phyloP scores from a whole-genome alignment of 2,329 filamentous ascomycete species.

The Nothomitra cinnamomea region DNA sequence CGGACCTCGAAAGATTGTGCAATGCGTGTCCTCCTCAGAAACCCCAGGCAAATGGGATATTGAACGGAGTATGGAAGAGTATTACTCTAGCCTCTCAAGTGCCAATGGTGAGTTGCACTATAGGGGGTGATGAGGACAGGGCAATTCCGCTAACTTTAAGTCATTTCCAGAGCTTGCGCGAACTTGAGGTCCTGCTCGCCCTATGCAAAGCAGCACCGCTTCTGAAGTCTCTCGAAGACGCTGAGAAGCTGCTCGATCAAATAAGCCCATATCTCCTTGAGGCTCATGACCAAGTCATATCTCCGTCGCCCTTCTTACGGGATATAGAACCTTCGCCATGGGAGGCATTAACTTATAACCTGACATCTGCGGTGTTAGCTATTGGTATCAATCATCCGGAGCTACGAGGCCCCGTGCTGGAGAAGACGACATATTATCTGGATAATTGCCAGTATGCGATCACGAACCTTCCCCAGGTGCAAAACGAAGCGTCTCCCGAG shows the following conservation, averaged over 20 bases:
- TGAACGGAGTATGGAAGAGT: slow-evolving; percentile 32
- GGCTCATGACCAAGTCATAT: slow-evolving; percentile 61
- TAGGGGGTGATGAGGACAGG: not conserved
- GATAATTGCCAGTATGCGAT: slow-evolving; percentile 50
- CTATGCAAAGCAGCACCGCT: slow-evolving; percentile 78
- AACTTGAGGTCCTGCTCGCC: slow-evolving; percentile 81
- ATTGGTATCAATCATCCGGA: slow-evolving; percentile 57
- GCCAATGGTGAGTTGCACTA: slow-evolving; percentile 37
- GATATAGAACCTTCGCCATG: slow-evolving; percentile 76
- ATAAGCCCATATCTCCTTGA: slow-evolving; percentile 74
- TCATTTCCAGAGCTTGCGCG: slow-evolving; percentile 53
- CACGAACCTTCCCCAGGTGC: slow-evolving; percentile 34
- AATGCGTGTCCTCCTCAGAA: slow-evolving; percentile 35
- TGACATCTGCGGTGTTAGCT: slow-evolving; percentile 66
- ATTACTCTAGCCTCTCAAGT: slow-evolving; percentile 25
- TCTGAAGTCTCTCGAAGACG: slow-evolving; percentile 52
- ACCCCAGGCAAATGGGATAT: slow-evolving; percentile 25
- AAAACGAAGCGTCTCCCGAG: slow-evolving; percentile 29
- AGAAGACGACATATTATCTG: slow-evolving; percentile 55
- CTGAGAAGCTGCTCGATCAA: slow-evolving; percentile 61
- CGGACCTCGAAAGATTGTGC: slow-evolving; percentile 45
- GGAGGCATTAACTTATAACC: slow-evolving; percentile 62
- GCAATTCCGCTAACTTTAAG: slow-evolving; percentile 19
- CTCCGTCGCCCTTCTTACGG: slow-evolving; percentile 65
- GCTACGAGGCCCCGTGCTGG: slow-evolving; percentile 47